Evolutionary conservation across 768 basidiomycete species (phyloP).

Genomic region (Filobasidium wieringae): DNA sequence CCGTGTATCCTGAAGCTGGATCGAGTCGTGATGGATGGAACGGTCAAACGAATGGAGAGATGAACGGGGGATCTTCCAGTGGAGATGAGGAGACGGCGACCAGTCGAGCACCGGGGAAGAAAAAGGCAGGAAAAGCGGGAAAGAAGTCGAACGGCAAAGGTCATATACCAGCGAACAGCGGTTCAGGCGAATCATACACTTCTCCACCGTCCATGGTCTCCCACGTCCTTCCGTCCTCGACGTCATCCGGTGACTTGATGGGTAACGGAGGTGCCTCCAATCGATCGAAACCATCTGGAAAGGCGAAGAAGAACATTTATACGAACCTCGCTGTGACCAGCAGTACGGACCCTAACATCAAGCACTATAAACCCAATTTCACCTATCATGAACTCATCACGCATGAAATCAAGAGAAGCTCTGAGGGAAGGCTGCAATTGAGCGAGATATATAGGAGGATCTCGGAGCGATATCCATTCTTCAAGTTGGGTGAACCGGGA

Average conservation of each 20-base stretch:
- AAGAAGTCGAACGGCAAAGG: background rate
- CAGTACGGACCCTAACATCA: constrained; percentile 9
- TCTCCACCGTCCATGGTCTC: background rate
- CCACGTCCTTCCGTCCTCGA: background rate
- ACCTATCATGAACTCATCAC: constrained; percentile 18
- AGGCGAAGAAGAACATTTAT: constrained; percentile 12
- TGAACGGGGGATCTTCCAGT: too few species aligned
- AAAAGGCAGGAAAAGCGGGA: background rate
- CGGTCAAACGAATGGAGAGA: background rate
- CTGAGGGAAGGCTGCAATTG: constrained; percentile 13
- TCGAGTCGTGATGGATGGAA: constrained; percentile 1
- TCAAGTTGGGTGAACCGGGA: constrained; percentile 21
- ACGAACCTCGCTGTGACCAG: constrained; percentile 9
- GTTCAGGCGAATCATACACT: background rate
- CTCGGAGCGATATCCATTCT: constrained; percentile 16
- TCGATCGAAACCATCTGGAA: constrained; percentile 5
- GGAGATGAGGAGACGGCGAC: background rate
- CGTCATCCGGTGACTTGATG: background rate
- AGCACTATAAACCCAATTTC: constrained; percentile 18
- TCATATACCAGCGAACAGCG: background rate
- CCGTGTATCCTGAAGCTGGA: background rate
- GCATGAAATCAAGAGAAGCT: constrained; percentile 16
- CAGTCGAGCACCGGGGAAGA: background rate
- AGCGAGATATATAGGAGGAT: constrained; percentile 16
- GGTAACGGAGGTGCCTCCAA: constrained; percentile 1